Evolutionary conservation across 768 basidiomycete species (phyloP).

Genomic region (Kwoniella heveanensis): DNA sequence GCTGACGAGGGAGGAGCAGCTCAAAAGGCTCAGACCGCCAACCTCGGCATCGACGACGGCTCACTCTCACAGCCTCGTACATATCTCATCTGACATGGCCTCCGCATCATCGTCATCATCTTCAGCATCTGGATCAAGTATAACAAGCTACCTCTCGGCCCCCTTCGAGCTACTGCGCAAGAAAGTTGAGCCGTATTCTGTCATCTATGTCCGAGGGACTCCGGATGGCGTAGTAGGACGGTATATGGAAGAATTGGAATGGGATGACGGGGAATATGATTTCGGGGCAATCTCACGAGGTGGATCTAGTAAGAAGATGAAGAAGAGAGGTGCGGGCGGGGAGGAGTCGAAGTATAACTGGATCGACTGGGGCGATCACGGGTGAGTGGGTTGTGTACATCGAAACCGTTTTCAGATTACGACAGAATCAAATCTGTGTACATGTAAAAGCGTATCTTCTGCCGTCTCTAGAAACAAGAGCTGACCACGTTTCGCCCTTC

Average conservation of each 20-base stretch:
- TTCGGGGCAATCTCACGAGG: constrained; percentile 34
- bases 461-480: too few relatives aligned
- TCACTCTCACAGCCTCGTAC: background rate
- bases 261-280: constrained; percentile 45
- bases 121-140: background rate
- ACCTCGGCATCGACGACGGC: background rate
- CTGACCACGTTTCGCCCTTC: constrained; percentile 1
- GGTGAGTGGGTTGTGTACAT: constrained; percentile 47
- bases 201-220: constrained; percentile 43
- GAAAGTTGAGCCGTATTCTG: constrained; percentile 35
- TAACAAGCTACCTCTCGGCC: constrained; percentile 5
- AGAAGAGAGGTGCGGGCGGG: constrained; percentile 20
- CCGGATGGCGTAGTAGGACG: constrained; percentile 46
- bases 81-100: background rate
- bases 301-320: constrained; percentile 6
- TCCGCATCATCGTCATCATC: background rate
- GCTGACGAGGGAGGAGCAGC: constrained; percentile 20
- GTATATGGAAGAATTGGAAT: constrained; percentile 51
- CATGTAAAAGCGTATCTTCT: too few relatives aligned
- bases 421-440: too few relatives aligned
- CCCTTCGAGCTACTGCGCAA: constrained; percentile 35
- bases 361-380: constrained; percentile 46
- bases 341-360: constrained; percentile 22
- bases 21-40: constrained; percentile 31
- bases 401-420: too few relatives aligned